phyloP scores from a whole-genome alignment of 2,329 filamentous ascomycete species.

The Fusarium transvaalense region DNA sequence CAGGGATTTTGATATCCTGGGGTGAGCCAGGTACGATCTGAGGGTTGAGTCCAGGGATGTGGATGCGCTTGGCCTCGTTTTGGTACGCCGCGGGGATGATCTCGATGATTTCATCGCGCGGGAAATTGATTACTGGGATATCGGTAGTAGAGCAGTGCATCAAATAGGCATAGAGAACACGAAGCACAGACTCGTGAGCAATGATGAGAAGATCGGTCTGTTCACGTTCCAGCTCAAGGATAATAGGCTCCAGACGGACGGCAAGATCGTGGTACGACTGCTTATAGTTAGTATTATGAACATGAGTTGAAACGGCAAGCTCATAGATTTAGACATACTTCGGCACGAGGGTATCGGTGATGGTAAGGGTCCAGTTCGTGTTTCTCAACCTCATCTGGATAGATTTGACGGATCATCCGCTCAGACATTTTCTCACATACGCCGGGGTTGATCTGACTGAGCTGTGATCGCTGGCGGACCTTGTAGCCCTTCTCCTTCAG shows the following conservation, averaged over 20 bases:
- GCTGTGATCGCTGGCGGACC: constrained; percentile 91
- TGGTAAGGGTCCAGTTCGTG: constrained; percentile 97
- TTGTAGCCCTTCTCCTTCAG: constrained; percentile 85
- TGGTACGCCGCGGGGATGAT: constrained; percentile 98
- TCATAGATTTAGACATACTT: constrained; percentile 66
- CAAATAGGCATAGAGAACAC: constrained; percentile 95
- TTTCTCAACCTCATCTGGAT: constrained; percentile 91
- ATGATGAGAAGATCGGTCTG: constrained; percentile 98
- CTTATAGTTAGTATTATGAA: constrained; percentile 10
- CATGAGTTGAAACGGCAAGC: neutral
- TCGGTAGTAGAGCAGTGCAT: constrained; percentile 98
- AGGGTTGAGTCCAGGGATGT: constrained; percentile 77
- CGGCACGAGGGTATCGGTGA: constrained; percentile 93
- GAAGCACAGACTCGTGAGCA: constrained; percentile 96
- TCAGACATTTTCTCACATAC: constrained; percentile 96
- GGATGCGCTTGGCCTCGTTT: constrained; percentile 92
- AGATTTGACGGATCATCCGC: constrained; percentile 80
- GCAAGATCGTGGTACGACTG: constrained; percentile 98
- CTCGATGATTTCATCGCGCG: constrained; percentile 97
- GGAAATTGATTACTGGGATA: constrained; percentile 93
- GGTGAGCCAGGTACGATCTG: constrained; percentile 81
- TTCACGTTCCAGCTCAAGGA: constrained; percentile 95
- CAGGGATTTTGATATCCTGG: constrained; percentile 83
- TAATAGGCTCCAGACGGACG: constrained; percentile 97
- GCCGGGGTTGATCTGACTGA: constrained; percentile 97